Evolutionary conservation across 192 early-diverging fungal genomes (phyloP), one percentile per base, ranked within the genome.

Genomic region (Chytriomyces confervae): DNA sequence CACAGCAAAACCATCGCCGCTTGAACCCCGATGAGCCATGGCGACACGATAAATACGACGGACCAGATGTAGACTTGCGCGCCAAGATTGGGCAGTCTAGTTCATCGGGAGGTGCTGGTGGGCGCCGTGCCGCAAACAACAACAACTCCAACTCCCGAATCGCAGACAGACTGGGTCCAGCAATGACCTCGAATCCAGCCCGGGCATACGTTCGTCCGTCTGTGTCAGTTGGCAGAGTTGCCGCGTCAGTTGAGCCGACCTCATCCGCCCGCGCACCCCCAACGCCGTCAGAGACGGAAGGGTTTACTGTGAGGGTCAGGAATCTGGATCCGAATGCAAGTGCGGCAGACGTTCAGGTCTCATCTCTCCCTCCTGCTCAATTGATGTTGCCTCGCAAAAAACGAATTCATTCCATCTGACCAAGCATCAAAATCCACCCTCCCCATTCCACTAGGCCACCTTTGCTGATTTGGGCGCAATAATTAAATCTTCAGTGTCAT

Each of bases 271-370:
- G 46, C 13, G 13, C 67, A 47, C 13, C 46, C 46, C 43, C 18
- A 13, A 46, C 67, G 2, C 18, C 44, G 18, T 8, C 50, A 9
- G 9, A 57, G 27, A 16, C 63, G 16, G 67, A 20, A 24, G 67
- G 67, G n/a, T 24, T 24, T 18, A 20, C 47, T 10, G 45, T 74
- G 7, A 23, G 72, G 11, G 77, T 79, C 6, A 20, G 27, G 7
- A 79, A 79, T 62, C 53, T 79, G n/a, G 71, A 79, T 61, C 78
- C 78, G 36, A 57, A 79, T 9, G 78, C 78, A 18, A 75, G 63
- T 49, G 72, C 78, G 7, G 78, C 71, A 13, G 78, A 79, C 43
- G 72, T 79, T 48, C 60, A 79, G 62, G 77, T 79, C 7, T 3
- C 2, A 10, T 13, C 11, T 29, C 24, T 0, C 36, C 24, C 13